Conservation (phyloP, 306 rosid genomes). For the Malus asiatica region DNA sequence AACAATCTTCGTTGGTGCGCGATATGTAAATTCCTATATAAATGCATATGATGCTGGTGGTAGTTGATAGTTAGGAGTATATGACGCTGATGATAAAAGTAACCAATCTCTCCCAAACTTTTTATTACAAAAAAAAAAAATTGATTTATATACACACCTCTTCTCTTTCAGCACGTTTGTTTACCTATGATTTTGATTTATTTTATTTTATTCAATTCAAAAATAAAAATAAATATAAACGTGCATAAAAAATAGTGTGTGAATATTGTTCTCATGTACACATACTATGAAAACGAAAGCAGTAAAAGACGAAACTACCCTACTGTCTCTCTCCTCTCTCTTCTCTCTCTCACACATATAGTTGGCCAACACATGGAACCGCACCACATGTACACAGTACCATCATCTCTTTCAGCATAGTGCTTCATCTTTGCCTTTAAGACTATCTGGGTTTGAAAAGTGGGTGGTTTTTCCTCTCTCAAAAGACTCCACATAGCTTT, state of each 20-base stretch:
- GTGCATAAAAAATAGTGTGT: neutral
- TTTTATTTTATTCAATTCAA: too few relatives aligned
- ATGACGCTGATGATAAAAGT: too few relatives aligned
- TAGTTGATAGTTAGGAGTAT: too few relatives aligned
- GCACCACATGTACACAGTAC: conserved; percentile 26
- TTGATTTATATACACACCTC: too few relatives aligned
- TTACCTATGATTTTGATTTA: too few relatives aligned
- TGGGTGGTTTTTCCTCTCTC: conserved; percentile 38
- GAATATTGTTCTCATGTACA: neutral
- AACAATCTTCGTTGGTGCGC: too few relatives aligned
- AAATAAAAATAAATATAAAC: too few relatives aligned
- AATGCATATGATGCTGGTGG: rapidly evolving
- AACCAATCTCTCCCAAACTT: too few relatives aligned
- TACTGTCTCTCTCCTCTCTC: conserved; percentile 7
- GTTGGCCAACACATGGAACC: conserved; percentile 83
- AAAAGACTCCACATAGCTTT: conserved; percentile 54
- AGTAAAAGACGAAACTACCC: conserved; percentile 26
- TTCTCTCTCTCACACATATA: conserved; percentile 24
- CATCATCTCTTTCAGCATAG: conserved; percentile 14
- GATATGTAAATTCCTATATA: too few relatives aligned
- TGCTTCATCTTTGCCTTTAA: conserved; percentile 49
- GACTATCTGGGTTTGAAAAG: conserved; percentile 50
- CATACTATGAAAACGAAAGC: neutral
- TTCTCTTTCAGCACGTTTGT: too few relatives aligned
- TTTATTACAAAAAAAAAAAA: too few relatives aligned